Conservation (phyloP, 1,284 basidiomycete genomes). For the Apiotrichum sp. region DNA sequence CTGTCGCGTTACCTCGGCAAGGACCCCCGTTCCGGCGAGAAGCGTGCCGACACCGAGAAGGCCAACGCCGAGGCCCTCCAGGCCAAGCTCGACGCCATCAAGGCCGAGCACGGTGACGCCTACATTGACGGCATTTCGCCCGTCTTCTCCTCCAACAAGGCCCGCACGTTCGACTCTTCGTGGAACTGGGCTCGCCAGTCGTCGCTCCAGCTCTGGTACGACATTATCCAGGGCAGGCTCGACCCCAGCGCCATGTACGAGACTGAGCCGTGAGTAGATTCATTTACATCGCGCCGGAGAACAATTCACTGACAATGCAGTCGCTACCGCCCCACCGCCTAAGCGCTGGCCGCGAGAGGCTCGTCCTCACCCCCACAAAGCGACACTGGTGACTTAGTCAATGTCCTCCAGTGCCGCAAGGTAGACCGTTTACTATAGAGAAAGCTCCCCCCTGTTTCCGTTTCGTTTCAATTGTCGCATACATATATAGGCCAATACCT, state of each 20-base stretch:
- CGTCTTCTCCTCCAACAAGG: constrained; percentile 87
- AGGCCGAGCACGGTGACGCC: constrained; percentile 78
- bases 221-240: constrained; percentile 81
- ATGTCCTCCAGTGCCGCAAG: not conserved
- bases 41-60: constrained; percentile 81
- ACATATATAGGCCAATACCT: constrained; percentile 7
- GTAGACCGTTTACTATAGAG: constrained; percentile 6
- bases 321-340: constrained; percentile 14
- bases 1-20: constrained; percentile 93
- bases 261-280: no score
- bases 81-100: constrained; percentile 66
- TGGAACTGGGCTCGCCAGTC: constrained; percentile 99
- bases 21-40: constrained; percentile 85
- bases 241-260: constrained; percentile 44
- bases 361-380: no score
- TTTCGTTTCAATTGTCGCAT: constrained; percentile 15
- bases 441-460: constrained; percentile 10
- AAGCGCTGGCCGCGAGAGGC: not conserved
- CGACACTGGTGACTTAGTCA: no score
- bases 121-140: constrained; percentile 95
- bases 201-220: constrained; percentile 90
- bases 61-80: constrained; percentile 59
- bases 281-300: no score
- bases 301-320: no score
- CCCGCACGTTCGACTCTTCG: constrained; percentile 92